These are phyloP conservation scores for Sorghum bicolor DNA, from an alignment of 176 grass and related monocot species.

Conservation along the genomic window DNA sequence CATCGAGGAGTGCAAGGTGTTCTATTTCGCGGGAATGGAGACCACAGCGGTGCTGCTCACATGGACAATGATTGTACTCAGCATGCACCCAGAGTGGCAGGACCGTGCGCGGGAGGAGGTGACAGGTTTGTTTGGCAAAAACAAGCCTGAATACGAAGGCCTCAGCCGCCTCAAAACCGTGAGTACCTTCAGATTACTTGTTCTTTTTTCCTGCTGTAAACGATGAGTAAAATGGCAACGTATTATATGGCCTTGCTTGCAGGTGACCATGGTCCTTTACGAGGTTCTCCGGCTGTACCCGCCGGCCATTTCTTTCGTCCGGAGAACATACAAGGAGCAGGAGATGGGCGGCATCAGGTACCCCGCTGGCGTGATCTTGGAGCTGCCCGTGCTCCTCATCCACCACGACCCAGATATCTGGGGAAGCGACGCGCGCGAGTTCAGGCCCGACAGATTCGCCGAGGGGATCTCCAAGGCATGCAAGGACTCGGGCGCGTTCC, in stretches of 20 bases:
- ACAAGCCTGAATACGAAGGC: slow-evolving; percentile 45
- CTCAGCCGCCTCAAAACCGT: slow-evolving; percentile 54
- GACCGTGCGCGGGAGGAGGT: slow-evolving; percentile 61
- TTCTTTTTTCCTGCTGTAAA: background rate
- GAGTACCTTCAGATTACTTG: slow-evolving; percentile 2
- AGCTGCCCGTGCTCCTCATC: slow-evolving; percentile 31
- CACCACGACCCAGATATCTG: slow-evolving; percentile 48
- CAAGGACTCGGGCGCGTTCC: slow-evolving; percentile 30
- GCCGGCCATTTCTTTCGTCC: background rate
- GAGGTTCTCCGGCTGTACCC: slow-evolving; percentile 72
- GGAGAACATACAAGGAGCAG: slow-evolving; percentile 38
- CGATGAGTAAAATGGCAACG: background rate
- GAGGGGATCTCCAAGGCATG: slow-evolving; percentile 51
- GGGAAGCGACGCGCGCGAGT: slow-evolving; percentile 52
- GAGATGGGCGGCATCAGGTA: slow-evolving; percentile 42
- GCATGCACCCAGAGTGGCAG: slow-evolving; percentile 75
- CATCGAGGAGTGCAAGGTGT: slow-evolving; percentile 76
- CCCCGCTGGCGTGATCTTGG: slow-evolving; percentile 44
- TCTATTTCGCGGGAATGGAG: slow-evolving; percentile 86
- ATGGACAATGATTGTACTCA: slow-evolving; percentile 61
- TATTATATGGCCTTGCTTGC: background rate
- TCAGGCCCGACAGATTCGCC: slow-evolving; percentile 51
- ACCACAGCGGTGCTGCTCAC: slow-evolving; percentile 69
- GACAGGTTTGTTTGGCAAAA: slow-evolving; percentile 32
- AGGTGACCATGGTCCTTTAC: slow-evolving; percentile 74